Base-by-base conservation (phyloP, 192 early-diverging fungal species). In the Dispira simplex region DNA sequence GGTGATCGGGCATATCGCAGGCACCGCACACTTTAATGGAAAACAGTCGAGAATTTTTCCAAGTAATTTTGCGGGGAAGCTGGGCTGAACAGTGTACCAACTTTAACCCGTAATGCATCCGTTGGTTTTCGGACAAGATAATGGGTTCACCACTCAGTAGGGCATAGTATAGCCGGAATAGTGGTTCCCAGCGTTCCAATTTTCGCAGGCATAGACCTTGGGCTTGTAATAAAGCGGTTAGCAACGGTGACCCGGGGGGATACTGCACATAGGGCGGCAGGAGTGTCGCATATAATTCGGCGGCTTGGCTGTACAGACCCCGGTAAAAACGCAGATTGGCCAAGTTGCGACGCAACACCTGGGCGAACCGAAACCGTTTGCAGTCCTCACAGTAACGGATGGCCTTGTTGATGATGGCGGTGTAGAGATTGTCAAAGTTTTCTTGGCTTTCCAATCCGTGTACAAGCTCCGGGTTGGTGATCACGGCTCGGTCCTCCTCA, bases 391-490 rank as follows among this genome's bases (percentile, higher is more conserved):
- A 78, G 70, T 78, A 78, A 55, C 71, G 71, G 46, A 72, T 68
- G 0, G 73, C 76, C 69, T 75, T 71, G 54, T 75, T 71, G 70
- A 69, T 73, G 25, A 71, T 71, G 32, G 68, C 65, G 14, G 70
- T 45, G 46, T 78, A 78, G 23, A 78, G 67, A 52, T 78, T 68
- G 66, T 78, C 76, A 27, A 75, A 78, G 16, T 70, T 63, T 47
- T 57, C 68, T 45, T 75, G 68, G 14, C 62, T 43, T 1, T 67
- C 65, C 46, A 78, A 66, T 21, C 73, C 73, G 26, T 73, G 73
- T 14, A 67, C 48, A 57, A 78, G 68, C 28, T 75, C 71, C 21
- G 76, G 76, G 46, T 71, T 75, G 46, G 76, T 65, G 39, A 75
- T 68, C 5, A 46, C 21, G 0, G 25, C 63, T 0, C 44, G 46